A percentile compares a stretch with the other conserved stretches of the same genome.
phyloP scores from a whole-genome alignment of 106 monocot species.

The Iris macrosiphon region DNA sequence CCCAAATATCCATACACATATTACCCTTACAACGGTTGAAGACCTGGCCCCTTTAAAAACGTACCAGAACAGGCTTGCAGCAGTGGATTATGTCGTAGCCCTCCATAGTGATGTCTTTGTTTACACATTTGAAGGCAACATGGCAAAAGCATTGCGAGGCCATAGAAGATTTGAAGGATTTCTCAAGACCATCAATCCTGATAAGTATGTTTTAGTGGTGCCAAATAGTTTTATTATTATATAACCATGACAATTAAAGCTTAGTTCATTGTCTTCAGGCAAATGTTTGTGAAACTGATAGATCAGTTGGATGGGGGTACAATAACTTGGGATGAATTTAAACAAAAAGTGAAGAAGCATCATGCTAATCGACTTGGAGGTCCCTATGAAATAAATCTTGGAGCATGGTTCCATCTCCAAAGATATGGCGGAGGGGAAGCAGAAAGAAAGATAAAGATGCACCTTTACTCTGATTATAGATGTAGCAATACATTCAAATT shows the following conservation, averaged over 20 bases:
- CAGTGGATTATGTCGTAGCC: conserved; percentile 32
- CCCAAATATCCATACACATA: conserved; percentile 27
- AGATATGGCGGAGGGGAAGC: too few species aligned
- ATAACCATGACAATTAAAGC: not conserved
- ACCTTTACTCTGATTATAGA: too few species aligned
- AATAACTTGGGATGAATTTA: conserved; percentile 34
- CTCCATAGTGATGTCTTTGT: conserved; percentile 35
- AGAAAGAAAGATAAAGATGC: too few species aligned
- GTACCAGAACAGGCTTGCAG: conserved; percentile 33
- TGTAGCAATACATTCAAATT: too few species aligned
- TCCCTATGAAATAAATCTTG: conserved; percentile 35
- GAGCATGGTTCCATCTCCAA: conserved; percentile 8
- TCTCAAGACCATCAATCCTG: too few species aligned
- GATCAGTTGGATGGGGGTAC: conserved; percentile 34
- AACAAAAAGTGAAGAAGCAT: conserved; percentile 13
- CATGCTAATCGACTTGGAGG: conserved; percentile 38
- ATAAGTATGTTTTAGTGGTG: conserved; percentile 23
- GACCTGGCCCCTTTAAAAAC: conserved; percentile 22
- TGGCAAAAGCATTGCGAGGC: conserved; percentile 38
- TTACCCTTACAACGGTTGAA: conserved; percentile 15
- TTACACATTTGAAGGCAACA: conserved; percentile 44
- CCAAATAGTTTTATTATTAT: too few species aligned
- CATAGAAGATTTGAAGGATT: conserved; percentile 37
- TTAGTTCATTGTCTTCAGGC: conserved; percentile 12
- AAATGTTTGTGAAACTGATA: conserved; percentile 34